These are phyloP conservation scores for Papiliotrema fonsecae DNA, from an alignment of 1,284 basidiomycete species.

Conservation along the genomic window DNA sequence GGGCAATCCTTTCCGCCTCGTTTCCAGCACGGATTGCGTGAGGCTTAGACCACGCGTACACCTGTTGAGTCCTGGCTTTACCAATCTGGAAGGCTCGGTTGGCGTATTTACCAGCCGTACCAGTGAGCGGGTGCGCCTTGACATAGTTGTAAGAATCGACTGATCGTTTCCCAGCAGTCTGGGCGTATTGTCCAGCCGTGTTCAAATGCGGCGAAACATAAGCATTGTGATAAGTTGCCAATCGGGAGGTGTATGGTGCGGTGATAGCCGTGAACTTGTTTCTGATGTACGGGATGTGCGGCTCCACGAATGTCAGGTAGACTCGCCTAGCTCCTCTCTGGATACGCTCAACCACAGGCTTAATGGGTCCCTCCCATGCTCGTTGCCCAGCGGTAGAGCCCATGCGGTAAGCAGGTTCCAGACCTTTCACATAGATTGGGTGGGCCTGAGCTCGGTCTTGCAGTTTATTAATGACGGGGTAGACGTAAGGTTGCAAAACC, in stretches of 20 bases:
- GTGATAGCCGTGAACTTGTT: constrained; percentile 28
- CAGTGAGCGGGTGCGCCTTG: constrained; percentile 31
- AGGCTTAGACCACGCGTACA: constrained; percentile 29
- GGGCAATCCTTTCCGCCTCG: constrained; percentile 22
- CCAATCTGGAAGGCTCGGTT: constrained; percentile 18
- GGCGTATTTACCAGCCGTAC: constrained; percentile 25
- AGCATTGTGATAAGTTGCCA: constrained; percentile 18
- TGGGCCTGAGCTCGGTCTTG: constrained; percentile 17
- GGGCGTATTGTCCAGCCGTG: constrained; percentile 20
- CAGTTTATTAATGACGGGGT: constrained; percentile 26
- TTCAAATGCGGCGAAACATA: constrained; percentile 27
- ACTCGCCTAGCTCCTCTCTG: constrained; percentile 25
- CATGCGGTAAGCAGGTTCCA: constrained; percentile 23
- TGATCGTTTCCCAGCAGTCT: constrained; percentile 11
- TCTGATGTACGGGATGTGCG: constrained; percentile 36
- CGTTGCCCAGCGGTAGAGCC: constrained; percentile 7
- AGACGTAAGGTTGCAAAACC: constrained; percentile 35
- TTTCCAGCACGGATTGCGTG: constrained; percentile 26
- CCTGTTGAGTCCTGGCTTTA: constrained; percentile 21
- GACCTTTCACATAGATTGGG: constrained; percentile 24
- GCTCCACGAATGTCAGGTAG: constrained; percentile 38
- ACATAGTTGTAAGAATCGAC: constrained; percentile 21
- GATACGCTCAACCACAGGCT: constrained; percentile 33
- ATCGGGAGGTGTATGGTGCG: constrained; percentile 28
- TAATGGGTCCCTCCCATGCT: constrained; percentile 33